phyloP scores from a whole-genome alignment of 768 basidiomycete species.

The Mycena latifolia region DNA sequence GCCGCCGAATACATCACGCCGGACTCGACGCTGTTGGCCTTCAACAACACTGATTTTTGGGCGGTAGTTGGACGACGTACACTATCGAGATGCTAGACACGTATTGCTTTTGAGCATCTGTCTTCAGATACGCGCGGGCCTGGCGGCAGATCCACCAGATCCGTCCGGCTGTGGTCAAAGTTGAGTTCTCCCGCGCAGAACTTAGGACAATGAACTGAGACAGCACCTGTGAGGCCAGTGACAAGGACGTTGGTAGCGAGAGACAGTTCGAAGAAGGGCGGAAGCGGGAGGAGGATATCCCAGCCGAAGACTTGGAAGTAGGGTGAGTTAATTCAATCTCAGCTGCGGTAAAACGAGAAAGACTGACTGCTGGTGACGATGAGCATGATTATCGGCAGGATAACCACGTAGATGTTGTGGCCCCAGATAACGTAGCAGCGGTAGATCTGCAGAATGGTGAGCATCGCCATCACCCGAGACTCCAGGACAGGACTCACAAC shows the following conservation, averaged over 20 bases:
- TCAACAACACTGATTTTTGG: not conserved
- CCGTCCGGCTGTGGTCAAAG: slow-evolving; percentile 40
- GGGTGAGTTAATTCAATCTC: not conserved
- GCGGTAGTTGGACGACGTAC: slow-evolving; percentile 31
- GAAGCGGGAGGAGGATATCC: slow-evolving; percentile 43
- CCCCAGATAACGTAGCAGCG: slow-evolving; percentile 49
- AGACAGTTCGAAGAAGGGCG: slow-evolving; percentile 45
- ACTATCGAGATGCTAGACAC: slow-evolving; percentile 44
- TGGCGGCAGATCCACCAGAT: slow-evolving; percentile 49
- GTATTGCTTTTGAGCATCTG: slow-evolving; percentile 40
- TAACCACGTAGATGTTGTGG: slow-evolving; percentile 44
- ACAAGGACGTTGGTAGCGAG: slow-evolving; percentile 46
- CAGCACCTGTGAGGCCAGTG: slow-evolving; percentile 45
- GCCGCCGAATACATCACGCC: slow-evolving; percentile 47
- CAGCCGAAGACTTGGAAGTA: slow-evolving; percentile 36
- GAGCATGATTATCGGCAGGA: slow-evolving; percentile 42
- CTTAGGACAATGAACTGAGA: not conserved
- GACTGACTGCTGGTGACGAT: slow-evolving; percentile 43
- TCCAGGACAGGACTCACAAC: slow-evolving; percentile 45
- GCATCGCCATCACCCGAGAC: too few species aligned
- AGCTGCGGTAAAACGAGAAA: slow-evolving; percentile 5
- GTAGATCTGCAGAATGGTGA: slow-evolving; percentile 40
- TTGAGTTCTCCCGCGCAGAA: not conserved
- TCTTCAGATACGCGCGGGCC: slow-evolving; percentile 40
- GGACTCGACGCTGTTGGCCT: slow-evolving; percentile 44